Evolutionary conservation across 805 yeast species (phyloP).

Genomic region (Candida michaelii): DNA sequence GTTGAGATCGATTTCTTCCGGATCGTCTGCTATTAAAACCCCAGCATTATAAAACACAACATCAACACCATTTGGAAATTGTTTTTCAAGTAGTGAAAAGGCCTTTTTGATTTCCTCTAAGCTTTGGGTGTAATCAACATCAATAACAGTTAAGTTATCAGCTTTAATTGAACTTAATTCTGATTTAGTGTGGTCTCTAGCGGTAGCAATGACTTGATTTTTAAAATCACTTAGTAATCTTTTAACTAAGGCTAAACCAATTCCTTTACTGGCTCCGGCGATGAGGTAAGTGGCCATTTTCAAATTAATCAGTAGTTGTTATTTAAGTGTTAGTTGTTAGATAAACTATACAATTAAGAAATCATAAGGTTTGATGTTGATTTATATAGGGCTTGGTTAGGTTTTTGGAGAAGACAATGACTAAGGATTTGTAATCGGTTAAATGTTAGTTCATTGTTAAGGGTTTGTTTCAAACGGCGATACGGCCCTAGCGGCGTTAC

Average conservation of each 20-base stretch:
- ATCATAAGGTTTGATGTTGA: no score
- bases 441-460: no score
- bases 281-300: not conserved
- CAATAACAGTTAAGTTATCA: slow-evolving; percentile 2
- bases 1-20: not conserved
- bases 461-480: no score
- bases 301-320: no score
- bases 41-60: slow-evolving; percentile 37
- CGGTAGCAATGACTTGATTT: slow-evolving; percentile 1
- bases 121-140: not conserved
- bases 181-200: not conserved
- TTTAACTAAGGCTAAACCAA: not conserved
- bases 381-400: no score
- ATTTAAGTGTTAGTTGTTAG: no score
- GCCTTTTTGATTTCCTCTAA: not conserved
- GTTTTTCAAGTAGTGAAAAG: slow-evolving; percentile 9
- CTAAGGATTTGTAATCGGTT: no score
- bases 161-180: not conserved
- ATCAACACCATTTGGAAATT: slow-evolving; percentile 31
- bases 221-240: not conserved
- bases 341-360: no score
- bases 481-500: no score
- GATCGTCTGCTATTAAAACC: not conserved
- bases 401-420: no score
- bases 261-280: not conserved